These are phyloP conservation scores for Adenanthera pavonina DNA, from an alignment of 306 rosid species.

Conservation along the genomic window DNA sequence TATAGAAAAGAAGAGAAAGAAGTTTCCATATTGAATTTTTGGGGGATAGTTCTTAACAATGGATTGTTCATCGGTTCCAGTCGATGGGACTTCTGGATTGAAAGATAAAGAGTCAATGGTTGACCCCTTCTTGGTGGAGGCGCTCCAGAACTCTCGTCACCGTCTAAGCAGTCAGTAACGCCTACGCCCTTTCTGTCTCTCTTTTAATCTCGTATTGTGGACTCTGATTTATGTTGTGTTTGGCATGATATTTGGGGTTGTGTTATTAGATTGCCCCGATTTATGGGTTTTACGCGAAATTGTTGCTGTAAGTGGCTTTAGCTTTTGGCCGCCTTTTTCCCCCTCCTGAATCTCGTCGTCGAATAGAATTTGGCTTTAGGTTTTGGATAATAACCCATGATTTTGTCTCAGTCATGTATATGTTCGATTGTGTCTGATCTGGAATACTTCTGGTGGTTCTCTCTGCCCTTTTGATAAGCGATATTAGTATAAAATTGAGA, in stretches of 20 bases:
- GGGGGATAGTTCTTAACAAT: slow-evolving; percentile 34
- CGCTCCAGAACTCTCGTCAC: slow-evolving; percentile 92
- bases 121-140: slow-evolving; percentile 92
- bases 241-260: background rate
- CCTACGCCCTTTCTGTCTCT: background rate
- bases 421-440: slow-evolving; percentile 47
- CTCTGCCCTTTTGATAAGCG: slow-evolving; percentile 30
- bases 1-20: slow-evolving; percentile 32
- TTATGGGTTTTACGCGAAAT: slow-evolving; percentile 31
- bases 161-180: slow-evolving; percentile 74
- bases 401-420: slow-evolving; percentile 11
- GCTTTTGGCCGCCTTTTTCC: slow-evolving; percentile 1
- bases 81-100: slow-evolving; percentile 47
- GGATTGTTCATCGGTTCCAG: slow-evolving; percentile 59
- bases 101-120: slow-evolving; percentile 72
- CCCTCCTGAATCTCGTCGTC: background rate
- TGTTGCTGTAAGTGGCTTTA: slow-evolving; percentile 29
- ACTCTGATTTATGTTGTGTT: background rate
- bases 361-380: slow-evolving; percentile 29
- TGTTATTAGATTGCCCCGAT: slow-evolving; percentile 2
- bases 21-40: background rate
- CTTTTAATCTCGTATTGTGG: background rate
- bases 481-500: background rate
- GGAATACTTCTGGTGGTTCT: slow-evolving; percentile 34
- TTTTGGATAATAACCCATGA: slow-evolving; percentile 19